These are phyloP conservation scores for Lasiosphaeria ovina DNA, from an alignment of 495 filamentous ascomycete genomes.

Conservation along the genomic window DNA sequence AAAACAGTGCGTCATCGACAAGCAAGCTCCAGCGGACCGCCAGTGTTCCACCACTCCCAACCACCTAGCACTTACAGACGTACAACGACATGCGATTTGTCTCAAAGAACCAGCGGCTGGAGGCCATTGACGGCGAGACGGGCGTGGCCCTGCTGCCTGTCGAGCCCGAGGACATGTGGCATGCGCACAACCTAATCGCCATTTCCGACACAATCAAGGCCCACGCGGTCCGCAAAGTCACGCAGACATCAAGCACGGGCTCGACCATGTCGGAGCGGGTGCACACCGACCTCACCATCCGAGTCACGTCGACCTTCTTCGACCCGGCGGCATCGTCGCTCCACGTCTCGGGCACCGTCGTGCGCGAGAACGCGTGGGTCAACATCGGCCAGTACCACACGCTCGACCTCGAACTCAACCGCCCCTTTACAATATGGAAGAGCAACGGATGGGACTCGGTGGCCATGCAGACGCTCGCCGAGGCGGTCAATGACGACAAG, in stretches of 20 bases:
- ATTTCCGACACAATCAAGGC: constrained; percentile 76
- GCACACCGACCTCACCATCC: constrained; percentile 74
- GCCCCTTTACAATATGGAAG: constrained; percentile 80
- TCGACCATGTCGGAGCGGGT: constrained; percentile 72
- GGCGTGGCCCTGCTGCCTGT: constrained; percentile 78
- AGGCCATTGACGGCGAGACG: constrained; percentile 68
- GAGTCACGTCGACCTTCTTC: constrained; percentile 83
- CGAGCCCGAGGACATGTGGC: constrained; percentile 99
- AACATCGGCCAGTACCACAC: constrained; percentile 86
- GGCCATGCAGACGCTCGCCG: constrained; percentile 70
- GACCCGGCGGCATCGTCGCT: constrained; percentile 80
- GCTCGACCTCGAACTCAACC: constrained; percentile 71
- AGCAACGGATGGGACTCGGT: constrained; percentile 90
- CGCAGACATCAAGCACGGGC: constrained; percentile 67
- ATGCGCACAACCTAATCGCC: constrained; percentile 91
- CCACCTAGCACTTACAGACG: not conserved
- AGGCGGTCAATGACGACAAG: constrained; percentile 73
- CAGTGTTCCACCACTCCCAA: not conserved
- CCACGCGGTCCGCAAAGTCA: constrained; percentile 78
- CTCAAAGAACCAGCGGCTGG: constrained; percentile 51
- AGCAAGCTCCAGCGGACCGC: too few species aligned
- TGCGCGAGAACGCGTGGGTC: constrained; percentile 79
- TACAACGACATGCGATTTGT: constrained; percentile 28
- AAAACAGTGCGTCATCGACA: too few species aligned
- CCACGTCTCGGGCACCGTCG: constrained; percentile 79